Conservation (phyloP, 2,329 filamentous ascomycete genomes). For the Calonectria hongkongensis region DNA sequence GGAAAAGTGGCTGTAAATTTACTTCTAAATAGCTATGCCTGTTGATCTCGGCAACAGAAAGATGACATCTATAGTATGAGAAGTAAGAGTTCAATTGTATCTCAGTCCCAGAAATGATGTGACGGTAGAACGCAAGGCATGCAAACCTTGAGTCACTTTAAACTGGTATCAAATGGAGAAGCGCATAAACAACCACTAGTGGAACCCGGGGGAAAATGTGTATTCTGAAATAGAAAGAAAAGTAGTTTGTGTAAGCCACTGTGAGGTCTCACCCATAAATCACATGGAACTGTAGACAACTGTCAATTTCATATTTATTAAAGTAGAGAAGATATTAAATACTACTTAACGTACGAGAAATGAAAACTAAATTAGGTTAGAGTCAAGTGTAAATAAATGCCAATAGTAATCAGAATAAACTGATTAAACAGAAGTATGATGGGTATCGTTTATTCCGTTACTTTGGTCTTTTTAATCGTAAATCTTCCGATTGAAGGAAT, state of each 20-base stretch:
- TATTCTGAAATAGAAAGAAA: neutral
- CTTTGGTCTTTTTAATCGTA: too few species aligned
- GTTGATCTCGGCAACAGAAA: neutral
- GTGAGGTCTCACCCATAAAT: neutral
- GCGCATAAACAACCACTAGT: neutral
- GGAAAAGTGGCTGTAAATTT: constrained; percentile 25
- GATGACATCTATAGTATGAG: neutral
- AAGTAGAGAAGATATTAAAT: neutral
- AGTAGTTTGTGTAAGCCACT: neutral
- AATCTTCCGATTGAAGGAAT: too few species aligned
- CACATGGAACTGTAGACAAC: neutral
- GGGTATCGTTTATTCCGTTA: too few species aligned
- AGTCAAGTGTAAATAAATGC: neutral
- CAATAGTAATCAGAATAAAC: too few species aligned
- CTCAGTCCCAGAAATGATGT: neutral
- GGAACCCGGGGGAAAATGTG: neutral
- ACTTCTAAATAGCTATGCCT: neutral
- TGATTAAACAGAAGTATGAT: too few species aligned
- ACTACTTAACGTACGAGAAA: neutral
- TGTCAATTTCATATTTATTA: neutral
- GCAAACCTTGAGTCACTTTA: neutral
- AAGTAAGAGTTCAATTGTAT: neutral
- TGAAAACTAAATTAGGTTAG: neutral
- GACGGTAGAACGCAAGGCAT: constrained; percentile 1
- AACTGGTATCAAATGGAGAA: neutral